Evolutionary conservation across 805 yeast genomes (phyloP), one percentile per base, ranked within the genome.

Genomic region (Henningerozyma blattae): DNA sequence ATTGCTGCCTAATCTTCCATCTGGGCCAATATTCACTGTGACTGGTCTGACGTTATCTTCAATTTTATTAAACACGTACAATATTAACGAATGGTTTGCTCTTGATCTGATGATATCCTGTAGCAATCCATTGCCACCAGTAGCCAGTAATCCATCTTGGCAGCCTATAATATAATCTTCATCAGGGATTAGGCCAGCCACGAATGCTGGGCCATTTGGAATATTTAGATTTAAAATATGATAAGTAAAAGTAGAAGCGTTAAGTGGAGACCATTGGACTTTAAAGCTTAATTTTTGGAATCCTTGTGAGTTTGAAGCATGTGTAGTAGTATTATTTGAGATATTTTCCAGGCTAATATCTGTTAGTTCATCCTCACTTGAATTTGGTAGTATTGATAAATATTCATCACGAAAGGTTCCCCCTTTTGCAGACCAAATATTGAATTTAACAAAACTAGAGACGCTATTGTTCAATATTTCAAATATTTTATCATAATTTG

Each of bases 361-460:
- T n/a, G 49, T 51, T 30, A 62, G 41, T 0, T 54, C 37, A 10
- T 52, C 46, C 3, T 50, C 55, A 14, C 6, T 48, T 56, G 27
- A 55, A 27, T 13, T 39, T 36, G 5, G 37, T 25, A 18, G 50
- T 54, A 12, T 39, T 4, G 39, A 32, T 4, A 57, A 10, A 34
- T 53, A 53, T 33, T 68, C 57, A n/a, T 61, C 62, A 42, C 75
- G 58, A 26, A 59, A 47, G 6, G 65, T 49, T 2, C 86, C 86
- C 16, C 96, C 96, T 58, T 86, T 86, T 2, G 94, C 91, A 30
- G 73, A 75, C 94, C 95, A 87, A 2, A 84, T 74, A 32, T 70
- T 75, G 28, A 87, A 61, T 8, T 64, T 58, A 5, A 81, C 58
- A 3, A 64, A 54, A 26, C 59, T 50, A 5, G 56, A 54, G 18